Conservation (phyloP, 768 basidiomycete genomes). For the Boletellus ananiceps region DNA sequence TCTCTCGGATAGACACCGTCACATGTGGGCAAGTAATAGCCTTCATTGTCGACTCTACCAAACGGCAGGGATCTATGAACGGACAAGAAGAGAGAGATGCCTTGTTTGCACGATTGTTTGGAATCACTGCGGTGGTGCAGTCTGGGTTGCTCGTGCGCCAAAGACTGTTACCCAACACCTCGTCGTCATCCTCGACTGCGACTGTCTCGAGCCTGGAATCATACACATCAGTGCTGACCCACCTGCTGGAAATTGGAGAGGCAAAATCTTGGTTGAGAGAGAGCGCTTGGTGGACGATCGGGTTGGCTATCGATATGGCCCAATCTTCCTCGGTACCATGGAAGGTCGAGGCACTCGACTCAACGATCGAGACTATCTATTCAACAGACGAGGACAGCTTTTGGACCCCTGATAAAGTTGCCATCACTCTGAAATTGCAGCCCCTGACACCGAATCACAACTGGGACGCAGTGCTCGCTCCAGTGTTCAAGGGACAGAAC, state of each 20-base stretch:
- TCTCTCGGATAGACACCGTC: conserved; percentile 73
- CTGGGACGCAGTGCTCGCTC: conserved; percentile 62
- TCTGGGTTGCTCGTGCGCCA: conserved; percentile 75
- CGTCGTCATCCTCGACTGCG: conserved; percentile 52
- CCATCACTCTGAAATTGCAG: conserved; percentile 70
- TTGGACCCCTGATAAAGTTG: conserved; percentile 91
- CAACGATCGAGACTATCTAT: conserved; percentile 50
- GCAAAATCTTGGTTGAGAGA: conserved; percentile 90
- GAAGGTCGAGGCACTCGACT: conserved; percentile 60
- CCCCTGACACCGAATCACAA: conserved; percentile 51
- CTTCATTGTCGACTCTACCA: conserved; percentile 69
- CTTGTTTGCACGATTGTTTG: conserved; percentile 89
- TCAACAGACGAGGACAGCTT: conserved; percentile 7
- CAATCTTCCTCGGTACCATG: conserved; percentile 58
- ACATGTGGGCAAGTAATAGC: conserved; percentile 71
- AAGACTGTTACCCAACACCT: conserved; percentile 47
- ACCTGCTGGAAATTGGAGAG: conserved; percentile 67
- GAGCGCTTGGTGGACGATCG: conserved; percentile 82
- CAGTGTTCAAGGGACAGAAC: conserved; percentile 72
- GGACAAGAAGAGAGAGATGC: conserved; percentile 92
- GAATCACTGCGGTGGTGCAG: conserved; percentile 77
- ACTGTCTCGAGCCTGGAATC: conserved; percentile 52
- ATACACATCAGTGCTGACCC: conserved; percentile 53
- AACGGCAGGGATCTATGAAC: conserved; percentile 69
- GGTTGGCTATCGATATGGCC: conserved; percentile 58